Evolutionary conservation across 192 early-diverging fungal genomes (phyloP).

Genomic region (Backusella psychrophila): DNA sequence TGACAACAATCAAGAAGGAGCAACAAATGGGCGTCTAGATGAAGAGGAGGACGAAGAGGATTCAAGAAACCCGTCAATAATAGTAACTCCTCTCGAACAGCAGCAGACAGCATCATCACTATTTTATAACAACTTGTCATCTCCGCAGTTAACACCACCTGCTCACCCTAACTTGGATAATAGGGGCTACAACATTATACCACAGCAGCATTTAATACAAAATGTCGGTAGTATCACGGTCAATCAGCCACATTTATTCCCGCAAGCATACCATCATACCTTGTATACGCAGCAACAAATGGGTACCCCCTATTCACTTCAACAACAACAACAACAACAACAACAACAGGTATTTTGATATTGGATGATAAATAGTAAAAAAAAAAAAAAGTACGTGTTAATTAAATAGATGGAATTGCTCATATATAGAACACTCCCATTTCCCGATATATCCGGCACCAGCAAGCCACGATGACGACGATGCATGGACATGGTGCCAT

Average conservation of each 20-base stretch:
- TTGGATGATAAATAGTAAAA: neutral
- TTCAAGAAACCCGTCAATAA: neutral
- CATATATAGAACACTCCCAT: neutral
- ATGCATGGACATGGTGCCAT: neutral
- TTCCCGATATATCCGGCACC: constrained; percentile 3
- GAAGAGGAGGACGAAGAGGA: neutral
- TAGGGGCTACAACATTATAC: neutral
- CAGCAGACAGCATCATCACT: neutral
- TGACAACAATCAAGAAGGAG: neutral
- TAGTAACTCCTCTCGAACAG: neutral
- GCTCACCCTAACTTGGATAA: neutral
- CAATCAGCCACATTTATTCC: constrained; percentile 7
- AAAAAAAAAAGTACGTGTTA: too few species aligned
- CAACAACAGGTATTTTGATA: neutral
- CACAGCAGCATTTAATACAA: constrained; percentile 3
- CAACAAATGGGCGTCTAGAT: neutral
- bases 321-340: neutral
- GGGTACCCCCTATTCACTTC: neutral
- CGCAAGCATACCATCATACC: neutral
- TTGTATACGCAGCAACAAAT: neutral
- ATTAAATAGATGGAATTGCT: too few species aligned
- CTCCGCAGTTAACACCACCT: constrained; percentile 6
- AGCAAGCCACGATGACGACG: neutral
- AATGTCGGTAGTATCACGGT: neutral
- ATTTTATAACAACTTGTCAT: constrained; percentile 3